These are phyloP conservation scores for Gardenia jasminoides DNA, from an alignment of 257 asterid species.

Conservation along the genomic window DNA sequence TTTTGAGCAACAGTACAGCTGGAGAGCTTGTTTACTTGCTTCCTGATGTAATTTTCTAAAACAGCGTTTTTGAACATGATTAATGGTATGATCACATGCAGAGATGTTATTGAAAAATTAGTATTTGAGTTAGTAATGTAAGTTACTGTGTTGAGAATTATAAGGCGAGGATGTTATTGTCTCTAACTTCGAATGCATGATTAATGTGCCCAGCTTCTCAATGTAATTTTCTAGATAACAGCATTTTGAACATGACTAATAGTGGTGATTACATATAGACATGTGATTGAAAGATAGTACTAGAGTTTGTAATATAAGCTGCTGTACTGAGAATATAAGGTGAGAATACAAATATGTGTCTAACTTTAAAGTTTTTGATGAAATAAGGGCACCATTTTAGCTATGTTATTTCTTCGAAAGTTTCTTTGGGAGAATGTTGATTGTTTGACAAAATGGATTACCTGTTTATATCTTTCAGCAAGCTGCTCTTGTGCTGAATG, in stretches of 20 bases:
- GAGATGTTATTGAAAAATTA: neutral
- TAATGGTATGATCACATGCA: neutral
- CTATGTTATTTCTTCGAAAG: neutral
- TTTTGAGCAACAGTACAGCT: neutral
- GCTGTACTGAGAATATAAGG: neutral
- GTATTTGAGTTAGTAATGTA: neutral
- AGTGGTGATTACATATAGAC: neutral
- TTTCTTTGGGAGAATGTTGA: neutral
- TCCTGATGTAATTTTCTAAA: neutral
- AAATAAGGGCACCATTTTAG: neutral
- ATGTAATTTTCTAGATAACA: neutral
- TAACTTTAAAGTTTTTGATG: neutral
- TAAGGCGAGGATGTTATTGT: no score
- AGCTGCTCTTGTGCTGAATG: slow-evolving; percentile 96
- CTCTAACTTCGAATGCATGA: no score
- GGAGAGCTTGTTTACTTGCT: neutral
- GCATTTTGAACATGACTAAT: no score
- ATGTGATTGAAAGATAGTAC: neutral
- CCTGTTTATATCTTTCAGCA: slow-evolving; percentile 51
- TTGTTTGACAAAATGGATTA: slow-evolving; percentile 12
- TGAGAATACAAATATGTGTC: neutral
- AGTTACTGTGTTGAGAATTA: neutral
- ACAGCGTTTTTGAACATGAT: no score
- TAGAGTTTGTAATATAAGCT: neutral
- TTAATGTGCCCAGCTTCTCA: neutral